Percentiles rank a stretch among this genome's conserved stretches.
phyloP scores from a whole-genome alignment of 2,329 filamentous ascomycete species.

The Septoria petroselini region DNA sequence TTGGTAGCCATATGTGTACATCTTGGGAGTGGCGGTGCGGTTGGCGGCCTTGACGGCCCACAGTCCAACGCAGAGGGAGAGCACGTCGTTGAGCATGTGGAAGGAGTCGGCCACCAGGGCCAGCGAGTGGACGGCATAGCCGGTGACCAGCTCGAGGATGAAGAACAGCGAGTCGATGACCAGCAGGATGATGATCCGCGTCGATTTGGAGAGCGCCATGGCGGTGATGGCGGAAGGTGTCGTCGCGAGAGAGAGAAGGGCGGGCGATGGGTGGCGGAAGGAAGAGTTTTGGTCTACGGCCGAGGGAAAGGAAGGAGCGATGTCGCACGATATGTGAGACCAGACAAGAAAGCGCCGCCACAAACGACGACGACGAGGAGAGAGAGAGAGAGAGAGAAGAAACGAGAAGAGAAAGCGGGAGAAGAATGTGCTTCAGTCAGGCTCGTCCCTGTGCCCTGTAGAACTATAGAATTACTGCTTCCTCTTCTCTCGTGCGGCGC shows the following conservation, averaged over 20 bases:
- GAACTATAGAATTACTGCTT: too few species aligned
- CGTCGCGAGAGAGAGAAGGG: not conserved
- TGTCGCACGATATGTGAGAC: too few species aligned
- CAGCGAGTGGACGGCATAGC: slow-evolving; percentile 84
- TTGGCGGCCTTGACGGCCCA: slow-evolving; percentile 93
- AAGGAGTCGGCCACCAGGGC: slow-evolving; percentile 95
- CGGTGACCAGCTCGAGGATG: slow-evolving; percentile 78
- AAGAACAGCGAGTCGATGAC: slow-evolving; percentile 88
- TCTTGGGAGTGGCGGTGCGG: slow-evolving; percentile 63
- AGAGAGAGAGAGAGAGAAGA: too few species aligned
- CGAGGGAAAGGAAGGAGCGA: not conserved
- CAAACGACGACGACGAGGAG: too few species aligned
- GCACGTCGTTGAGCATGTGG: slow-evolving; percentile 99
- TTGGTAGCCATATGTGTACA: slow-evolving; percentile 97
- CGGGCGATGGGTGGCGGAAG: slow-evolving; percentile 3
- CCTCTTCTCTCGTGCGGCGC: too few species aligned
- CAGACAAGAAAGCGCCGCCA: too few species aligned
- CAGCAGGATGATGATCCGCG: slow-evolving; percentile 88
- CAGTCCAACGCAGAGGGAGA: slow-evolving; percentile 84
- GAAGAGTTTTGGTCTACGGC: slow-evolving; percentile 1
- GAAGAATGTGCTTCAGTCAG: too few species aligned
- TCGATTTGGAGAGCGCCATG: slow-evolving; percentile 90
- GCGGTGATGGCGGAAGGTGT: slow-evolving; percentile 21
- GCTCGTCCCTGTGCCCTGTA: too few species aligned
- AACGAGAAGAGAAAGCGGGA: too few species aligned